Conservation (phyloP, 1,284 basidiomycete genomes). For the Phylloporus gajari region DNA sequence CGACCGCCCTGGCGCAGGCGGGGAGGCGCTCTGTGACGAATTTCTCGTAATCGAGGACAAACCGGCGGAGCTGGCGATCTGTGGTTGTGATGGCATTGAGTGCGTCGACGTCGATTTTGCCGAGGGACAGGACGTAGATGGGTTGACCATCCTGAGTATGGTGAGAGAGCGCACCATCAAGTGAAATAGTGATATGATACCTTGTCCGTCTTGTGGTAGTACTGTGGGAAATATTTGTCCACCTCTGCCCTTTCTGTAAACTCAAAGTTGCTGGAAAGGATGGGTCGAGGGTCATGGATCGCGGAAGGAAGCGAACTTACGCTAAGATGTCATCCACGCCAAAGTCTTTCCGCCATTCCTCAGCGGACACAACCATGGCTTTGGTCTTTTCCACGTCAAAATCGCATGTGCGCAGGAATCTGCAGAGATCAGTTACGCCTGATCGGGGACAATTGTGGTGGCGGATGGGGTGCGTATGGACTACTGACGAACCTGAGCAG, state of each 20-base stretch:
- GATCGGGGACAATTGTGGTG: conserved; percentile 22
- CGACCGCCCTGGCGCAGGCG: conserved; percentile 77
- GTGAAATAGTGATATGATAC: conserved; percentile 48
- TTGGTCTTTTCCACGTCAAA: conserved; percentile 89
- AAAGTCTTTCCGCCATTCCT: conserved; percentile 93
- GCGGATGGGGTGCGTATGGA: conserved; percentile 5
- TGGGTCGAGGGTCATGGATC: no score
- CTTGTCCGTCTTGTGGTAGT: conserved; percentile 96
- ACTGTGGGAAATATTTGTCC: conserved; percentile 95
- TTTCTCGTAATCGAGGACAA: conserved; percentile 95
- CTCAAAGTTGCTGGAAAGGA: conserved; percentile 77
- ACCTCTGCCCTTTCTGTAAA: conserved; percentile 89
- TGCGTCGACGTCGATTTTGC: conserved; percentile 87
- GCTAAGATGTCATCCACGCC: conserved; percentile 88
- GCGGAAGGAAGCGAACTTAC: no score
- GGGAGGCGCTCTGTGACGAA: conserved; percentile 85
- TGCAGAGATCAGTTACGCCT: conserved; percentile 36
- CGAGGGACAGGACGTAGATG: conserved; percentile 94
- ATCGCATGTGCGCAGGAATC: conserved; percentile 92
- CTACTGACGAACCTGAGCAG: conserved; percentile 68
- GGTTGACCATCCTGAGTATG: conserved; percentile 88
- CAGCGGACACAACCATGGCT: conserved; percentile 84
- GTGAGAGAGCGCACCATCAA: no score
- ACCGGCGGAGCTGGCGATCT: conserved; percentile 89
- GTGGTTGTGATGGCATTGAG: conserved; percentile 85